Evolutionary conservation across 169 alveolate species (phyloP), one percentile per base, ranked within the genome.

Genomic region (Eimeria falciformis): DNA sequence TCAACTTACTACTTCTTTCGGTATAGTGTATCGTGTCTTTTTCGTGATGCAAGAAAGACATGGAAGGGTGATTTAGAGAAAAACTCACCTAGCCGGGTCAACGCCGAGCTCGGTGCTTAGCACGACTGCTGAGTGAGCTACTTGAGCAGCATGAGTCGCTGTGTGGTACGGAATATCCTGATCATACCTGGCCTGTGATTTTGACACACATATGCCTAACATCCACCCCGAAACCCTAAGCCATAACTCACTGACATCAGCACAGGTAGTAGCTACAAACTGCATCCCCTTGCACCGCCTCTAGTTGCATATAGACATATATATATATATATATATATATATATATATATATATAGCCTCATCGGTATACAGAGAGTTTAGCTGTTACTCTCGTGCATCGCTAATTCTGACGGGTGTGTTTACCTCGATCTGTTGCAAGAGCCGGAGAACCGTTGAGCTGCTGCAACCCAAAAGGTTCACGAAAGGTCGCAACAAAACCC

Each of bases 141-240:
- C 96, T 66, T 95, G 94, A 9, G 96, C 93, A 2, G 95, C 96
- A 66, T 95, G 96, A 23, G 92, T 84, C 29, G 91, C 94, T 55
- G 85, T 95, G 85, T 95, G 96, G 62, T 95, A 95, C 17, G 94
- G 81, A 47, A 94, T 95, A 47, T 95, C 71, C 43, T 91, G 92
- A 71, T 94, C 86, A 23, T 77, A 77, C 5, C 69, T 33, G 1
- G 86, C 62, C 86, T 77, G n/a, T n/a, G n/a, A n/a, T n/a, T n/a
- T n/a, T n/a, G n/a, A n/a, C n/a, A n/a, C n/a, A n/a, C n/a, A n/a
- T n/a, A n/a, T n/a, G n/a, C n/a, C n/a, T n/a, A n/a, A n/a, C n/a
- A n/a, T n/a, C n/a, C n/a, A n/a, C n/a, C n/a, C n/a, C n/a, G n/a
- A n/a, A n/a, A n/a, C n/a, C n/a, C n/a, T n/a, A n/a, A n/a, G n/a